phyloP scores from a whole-genome alignment of 2,329 filamentous ascomycete species.

The Clonostachys byssicola region DNA sequence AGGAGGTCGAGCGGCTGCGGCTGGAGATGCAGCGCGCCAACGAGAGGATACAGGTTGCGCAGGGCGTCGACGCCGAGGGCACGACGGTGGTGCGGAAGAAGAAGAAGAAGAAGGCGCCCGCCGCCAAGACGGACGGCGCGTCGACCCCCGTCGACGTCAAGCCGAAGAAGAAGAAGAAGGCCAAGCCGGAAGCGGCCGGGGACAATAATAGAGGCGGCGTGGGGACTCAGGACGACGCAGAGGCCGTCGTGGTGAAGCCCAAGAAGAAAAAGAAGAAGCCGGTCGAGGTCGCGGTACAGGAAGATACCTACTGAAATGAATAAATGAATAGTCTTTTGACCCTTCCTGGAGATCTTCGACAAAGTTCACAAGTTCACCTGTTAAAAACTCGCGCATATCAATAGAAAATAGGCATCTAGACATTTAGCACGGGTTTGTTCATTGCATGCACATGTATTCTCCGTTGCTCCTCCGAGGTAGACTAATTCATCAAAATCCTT shows the following conservation, averaged over 20 bases:
- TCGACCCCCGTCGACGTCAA: slow-evolving; percentile 29
- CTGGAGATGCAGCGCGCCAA: slow-evolving; percentile 85
- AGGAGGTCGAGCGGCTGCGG: slow-evolving; percentile 80
- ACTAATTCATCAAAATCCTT: too few species aligned
- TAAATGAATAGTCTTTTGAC: background rate
- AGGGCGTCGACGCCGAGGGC: slow-evolving; percentile 63
- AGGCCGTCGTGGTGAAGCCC: slow-evolving; percentile 17
- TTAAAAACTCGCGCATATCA: too few species aligned
- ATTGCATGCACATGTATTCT: too few species aligned
- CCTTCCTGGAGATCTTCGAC: background rate
- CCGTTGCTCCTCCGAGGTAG: too few species aligned
- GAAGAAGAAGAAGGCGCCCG: slow-evolving; percentile 52
- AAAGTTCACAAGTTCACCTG: background rate
- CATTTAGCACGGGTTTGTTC: too few species aligned
- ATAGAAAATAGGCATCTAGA: too few species aligned
- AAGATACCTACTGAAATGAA: background rate
- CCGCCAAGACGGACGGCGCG: slow-evolving; percentile 11
- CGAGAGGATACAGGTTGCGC: slow-evolving; percentile 68
- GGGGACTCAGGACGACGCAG: slow-evolving; percentile 8
- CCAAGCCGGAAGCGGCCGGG: slow-evolving; percentile 10
- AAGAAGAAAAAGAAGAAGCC: slow-evolving; percentile 40
- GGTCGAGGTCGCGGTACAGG: slow-evolving; percentile 17
- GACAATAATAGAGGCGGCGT: slow-evolving; percentile 10
- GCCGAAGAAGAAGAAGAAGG: slow-evolving; percentile 47
- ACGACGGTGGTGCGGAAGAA: slow-evolving; percentile 65